These are phyloP conservation scores for Coemansia sp. DNA, from an alignment of 192 early-diverging fungal species.

Conservation along the genomic window DNA sequence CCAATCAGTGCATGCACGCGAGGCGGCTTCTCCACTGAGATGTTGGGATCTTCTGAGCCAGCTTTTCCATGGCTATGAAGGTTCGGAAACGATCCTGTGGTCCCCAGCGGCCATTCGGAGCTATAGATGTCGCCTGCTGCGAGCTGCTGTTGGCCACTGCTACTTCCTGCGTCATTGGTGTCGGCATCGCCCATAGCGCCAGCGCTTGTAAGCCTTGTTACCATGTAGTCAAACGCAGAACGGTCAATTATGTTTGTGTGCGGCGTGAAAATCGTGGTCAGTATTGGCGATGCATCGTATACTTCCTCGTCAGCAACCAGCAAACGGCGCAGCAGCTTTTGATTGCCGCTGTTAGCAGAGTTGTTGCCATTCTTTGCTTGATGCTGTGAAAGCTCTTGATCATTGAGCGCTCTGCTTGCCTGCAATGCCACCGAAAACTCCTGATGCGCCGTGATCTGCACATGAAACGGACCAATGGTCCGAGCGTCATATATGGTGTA, in stretches of 20 bases:
- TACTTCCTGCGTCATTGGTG: background rate
- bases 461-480: constrained; percentile 43
- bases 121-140: constrained; percentile 35
- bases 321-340: constrained; percentile 10
- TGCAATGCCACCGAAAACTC: constrained; percentile 53
- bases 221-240: constrained; percentile 34
- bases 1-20: constrained; percentile 47
- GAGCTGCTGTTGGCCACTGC: constrained; percentile 1
- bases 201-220: constrained; percentile 19
- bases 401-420: constrained; percentile 21
- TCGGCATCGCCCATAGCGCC: background rate
- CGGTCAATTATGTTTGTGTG: constrained; percentile 25
- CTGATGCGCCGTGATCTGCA: constrained; percentile 50
- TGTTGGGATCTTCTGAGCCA: background rate
- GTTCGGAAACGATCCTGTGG: constrained; percentile 8
- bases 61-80: background rate
- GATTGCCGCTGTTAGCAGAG: background rate
- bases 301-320: constrained; percentile 50
- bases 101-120: constrained; percentile 41
- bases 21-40: constrained; percentile 5
- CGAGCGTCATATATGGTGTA: constrained; percentile 48
- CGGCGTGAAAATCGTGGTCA: constrained; percentile 45
- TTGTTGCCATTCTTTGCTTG: background rate
- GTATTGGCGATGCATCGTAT: constrained; percentile 47
- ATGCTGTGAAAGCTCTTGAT: constrained; percentile 4